A percentile compares a stretch with the other conserved stretches of the same genome.
Conservation (phyloP, 2,329 filamentous ascomycete genomes). For the Arthrobotrys entomopaga region DNA sequence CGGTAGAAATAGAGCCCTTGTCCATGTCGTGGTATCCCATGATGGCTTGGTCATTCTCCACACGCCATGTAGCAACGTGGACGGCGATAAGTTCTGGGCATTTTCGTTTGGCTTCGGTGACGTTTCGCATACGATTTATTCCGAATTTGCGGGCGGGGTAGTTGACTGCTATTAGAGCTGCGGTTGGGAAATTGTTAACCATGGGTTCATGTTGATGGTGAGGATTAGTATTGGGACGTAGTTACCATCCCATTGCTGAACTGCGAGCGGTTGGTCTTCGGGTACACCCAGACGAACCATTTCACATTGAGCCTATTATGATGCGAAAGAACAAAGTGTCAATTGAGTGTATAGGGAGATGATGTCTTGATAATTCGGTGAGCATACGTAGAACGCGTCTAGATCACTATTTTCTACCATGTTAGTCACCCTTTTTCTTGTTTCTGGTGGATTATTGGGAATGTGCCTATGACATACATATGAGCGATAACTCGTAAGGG, state of each 20-base stretch:
- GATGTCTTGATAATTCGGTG: background rate
- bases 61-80: slow-evolving; percentile 66
- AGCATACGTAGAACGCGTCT: slow-evolving; percentile 83
- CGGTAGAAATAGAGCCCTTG: slow-evolving; percentile 75
- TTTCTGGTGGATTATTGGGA: background rate
- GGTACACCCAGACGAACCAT: slow-evolving; percentile 82
- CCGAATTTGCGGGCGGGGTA: slow-evolving; percentile 87
- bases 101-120: slow-evolving; percentile 82
- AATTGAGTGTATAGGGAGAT: background rate
- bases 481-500: slow-evolving; percentile 89
- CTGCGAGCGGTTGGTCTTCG: slow-evolving; percentile 82
- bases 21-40: slow-evolving; percentile 85
- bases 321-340: background rate
- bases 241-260: slow-evolving; percentile 81
- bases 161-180: slow-evolving; percentile 85
- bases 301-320: slow-evolving; percentile 79
- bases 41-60: slow-evolving; percentile 86
- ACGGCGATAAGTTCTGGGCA: slow-evolving; percentile 86
- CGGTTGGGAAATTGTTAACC: slow-evolving; percentile 11
- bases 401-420: slow-evolving; percentile 69
- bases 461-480: slow-evolving; percentile 64
- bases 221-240: background rate
- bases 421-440: slow-evolving; percentile 12
- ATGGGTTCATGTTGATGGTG: background rate
- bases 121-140: slow-evolving; percentile 80